Conservation (phyloP, 2,329 filamentous ascomycete species). For the Nigrospora osmanthi region DNA sequence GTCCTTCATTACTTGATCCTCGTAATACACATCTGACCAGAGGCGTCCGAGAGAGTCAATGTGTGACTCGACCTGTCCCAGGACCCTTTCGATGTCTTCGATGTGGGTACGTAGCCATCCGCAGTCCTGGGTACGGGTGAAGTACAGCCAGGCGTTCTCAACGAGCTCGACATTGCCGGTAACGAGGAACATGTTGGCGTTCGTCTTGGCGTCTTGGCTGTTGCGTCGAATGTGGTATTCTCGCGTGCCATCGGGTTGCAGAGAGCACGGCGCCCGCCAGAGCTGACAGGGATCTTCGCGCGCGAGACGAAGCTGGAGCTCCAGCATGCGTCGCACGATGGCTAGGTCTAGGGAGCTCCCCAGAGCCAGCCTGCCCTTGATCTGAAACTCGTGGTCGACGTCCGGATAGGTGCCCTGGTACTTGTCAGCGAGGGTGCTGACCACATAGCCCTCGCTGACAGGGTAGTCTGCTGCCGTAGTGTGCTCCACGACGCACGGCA, state of each 20-base stretch:
- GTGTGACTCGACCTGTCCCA: conserved; percentile 1
- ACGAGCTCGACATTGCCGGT: conserved; percentile 7
- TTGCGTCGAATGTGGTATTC: conserved; percentile 7
- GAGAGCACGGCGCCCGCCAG: conserved; percentile 7
- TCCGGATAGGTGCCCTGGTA: conserved; percentile 8
- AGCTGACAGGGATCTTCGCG: conserved; percentile 6
- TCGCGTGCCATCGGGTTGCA: conserved; percentile 5
- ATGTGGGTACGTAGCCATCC: conserved; percentile 5
- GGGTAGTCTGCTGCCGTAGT: conserved; percentile 4
- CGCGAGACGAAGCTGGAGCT: conserved; percentile 6
- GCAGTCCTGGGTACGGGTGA: conserved; percentile 4
- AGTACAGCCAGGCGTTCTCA: conserved; percentile 6
- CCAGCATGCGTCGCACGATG: conserved; percentile 7
- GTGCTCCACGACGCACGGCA: conserved; percentile 6
- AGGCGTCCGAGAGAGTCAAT: conserved; percentile 4
- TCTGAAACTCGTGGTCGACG: conserved; percentile 9
- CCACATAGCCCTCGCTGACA: conserved; percentile 3
- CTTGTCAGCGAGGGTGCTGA: conserved; percentile 7
- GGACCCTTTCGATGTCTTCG: conserved; percentile 1
- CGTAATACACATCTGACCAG: conserved; percentile 8
- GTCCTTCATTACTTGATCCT: conserved; percentile 8
- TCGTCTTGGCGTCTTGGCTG: conserved; percentile 4
- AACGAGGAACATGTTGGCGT: conserved; percentile 8
- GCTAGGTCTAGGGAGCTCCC: conserved; percentile 4
- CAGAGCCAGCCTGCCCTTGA: conserved; percentile 4